Conservation (phyloP, 768 basidiomycete species). For the Lactarius indigo region DNA sequence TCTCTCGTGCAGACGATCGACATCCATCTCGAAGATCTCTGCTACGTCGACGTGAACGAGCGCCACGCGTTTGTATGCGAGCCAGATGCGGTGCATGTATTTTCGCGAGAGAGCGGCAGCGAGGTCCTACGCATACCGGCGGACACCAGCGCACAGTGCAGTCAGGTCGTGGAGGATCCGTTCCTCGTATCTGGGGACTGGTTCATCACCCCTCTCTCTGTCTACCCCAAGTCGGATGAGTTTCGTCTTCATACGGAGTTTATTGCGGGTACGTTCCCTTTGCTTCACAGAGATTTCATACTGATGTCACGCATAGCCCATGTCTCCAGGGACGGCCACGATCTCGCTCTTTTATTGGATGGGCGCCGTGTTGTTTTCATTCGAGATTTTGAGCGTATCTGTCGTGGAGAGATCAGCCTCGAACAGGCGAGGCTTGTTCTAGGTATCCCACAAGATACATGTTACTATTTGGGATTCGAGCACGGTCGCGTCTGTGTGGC, state of each 20-base stretch:
- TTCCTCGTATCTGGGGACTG: neutral
- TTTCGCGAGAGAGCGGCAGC: constrained; percentile 45
- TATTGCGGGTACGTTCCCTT: neutral
- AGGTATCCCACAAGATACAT: neutral
- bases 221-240: neutral
- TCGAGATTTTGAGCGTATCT: constrained; percentile 33
- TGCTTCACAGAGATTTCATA: neutral
- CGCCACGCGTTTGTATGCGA: constrained; percentile 61
- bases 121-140: constrained; percentile 39
- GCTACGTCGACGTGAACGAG: constrained; percentile 64
- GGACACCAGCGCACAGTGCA: neutral
- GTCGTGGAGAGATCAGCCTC: constrained; percentile 6
- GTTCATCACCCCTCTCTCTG: neutral
- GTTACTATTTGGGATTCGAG: constrained; percentile 11
- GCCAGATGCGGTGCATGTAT: constrained; percentile 46
- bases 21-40: constrained; percentile 34
- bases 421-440: neutral
- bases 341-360: constrained; percentile 32
- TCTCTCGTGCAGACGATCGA: constrained; percentile 46
- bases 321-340: constrained; percentile 35
- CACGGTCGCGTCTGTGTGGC: constrained; percentile 15
- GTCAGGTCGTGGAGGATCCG: neutral
- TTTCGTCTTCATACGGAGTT: neutral
- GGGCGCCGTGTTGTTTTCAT: constrained; percentile 31
- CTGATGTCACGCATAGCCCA: constrained; percentile 31